Evolutionary conservation across 164 flowering plant genomes (phyloP).

Genomic region (Malania oleifera): DNA sequence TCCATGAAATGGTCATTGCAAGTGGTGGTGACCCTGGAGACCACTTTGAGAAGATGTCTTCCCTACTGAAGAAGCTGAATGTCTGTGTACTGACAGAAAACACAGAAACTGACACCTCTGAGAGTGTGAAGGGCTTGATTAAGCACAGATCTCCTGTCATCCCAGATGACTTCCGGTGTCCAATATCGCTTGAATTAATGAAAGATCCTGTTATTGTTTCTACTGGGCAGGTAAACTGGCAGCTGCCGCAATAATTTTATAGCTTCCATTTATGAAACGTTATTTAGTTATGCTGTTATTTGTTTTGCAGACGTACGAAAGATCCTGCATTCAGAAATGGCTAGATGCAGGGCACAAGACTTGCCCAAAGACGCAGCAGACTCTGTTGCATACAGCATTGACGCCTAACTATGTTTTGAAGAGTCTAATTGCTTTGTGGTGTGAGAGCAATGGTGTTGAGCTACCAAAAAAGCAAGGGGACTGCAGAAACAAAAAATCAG

Average conservation of each 20-base stretch:
- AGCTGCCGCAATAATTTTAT: background rate
- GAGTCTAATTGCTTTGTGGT: constrained; percentile 78
- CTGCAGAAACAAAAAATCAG: constrained; percentile 36
- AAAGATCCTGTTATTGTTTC: constrained; percentile 95
- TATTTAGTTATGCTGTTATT: constrained; percentile 2
- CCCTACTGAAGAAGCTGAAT: constrained; percentile 60
- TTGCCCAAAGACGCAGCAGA: constrained; percentile 86
- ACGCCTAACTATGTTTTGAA: constrained; percentile 80
- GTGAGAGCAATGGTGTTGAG: constrained; percentile 79
- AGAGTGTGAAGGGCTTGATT: constrained; percentile 37
- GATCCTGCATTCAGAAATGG: constrained; percentile 83
- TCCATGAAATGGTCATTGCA: constrained; percentile 62
- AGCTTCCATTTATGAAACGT: background rate
- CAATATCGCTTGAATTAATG: constrained; percentile 92
- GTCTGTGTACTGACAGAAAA: constrained; percentile 44
- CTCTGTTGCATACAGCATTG: constrained; percentile 56
- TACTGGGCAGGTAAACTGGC: constrained; percentile 74
- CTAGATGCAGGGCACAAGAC: constrained; percentile 81
- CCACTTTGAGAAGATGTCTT: constrained; percentile 51
- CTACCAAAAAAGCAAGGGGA: constrained; percentile 52
- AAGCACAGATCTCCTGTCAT: constrained; percentile 84
- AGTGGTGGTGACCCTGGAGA: constrained; percentile 50
- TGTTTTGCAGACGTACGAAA: constrained; percentile 68
- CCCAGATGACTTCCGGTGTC: constrained; percentile 95
- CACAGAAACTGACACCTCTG: constrained; percentile 41